Base-by-base conservation (phyloP, 2,329 filamentous ascomycete genomes). In the Calonectria multiphialidica region DNA sequence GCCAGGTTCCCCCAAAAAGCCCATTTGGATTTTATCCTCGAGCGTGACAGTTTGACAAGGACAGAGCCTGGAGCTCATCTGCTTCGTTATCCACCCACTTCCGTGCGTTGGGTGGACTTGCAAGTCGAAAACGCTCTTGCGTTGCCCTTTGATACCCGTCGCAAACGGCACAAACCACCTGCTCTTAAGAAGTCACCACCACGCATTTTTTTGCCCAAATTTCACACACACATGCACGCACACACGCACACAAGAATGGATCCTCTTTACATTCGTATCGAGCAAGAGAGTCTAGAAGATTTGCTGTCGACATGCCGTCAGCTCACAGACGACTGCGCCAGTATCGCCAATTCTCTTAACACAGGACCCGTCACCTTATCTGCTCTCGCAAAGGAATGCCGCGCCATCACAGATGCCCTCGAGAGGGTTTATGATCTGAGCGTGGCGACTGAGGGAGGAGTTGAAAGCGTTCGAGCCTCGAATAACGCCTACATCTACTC, bases 391-490 rank as follows among this genome's bases (percentile, higher is more conserved):
- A 80, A 80, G 57, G 78, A 80, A 62, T 77, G 76, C 55, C 71
- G 76, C 21, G 78, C 78, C 10, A 77, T 80, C 28, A 77, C 78
- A 68, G 70, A 74, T 72, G 78, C 78, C n/a, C 77, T 80, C n/a
- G 68, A 71, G 40, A 77, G 78, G 70, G 70, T 80, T 40, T 70
- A 75, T 68, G 77, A 80, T 55, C 78, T 80, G 15, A 78, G 77
- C 35, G 70, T 73, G 62, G 63, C 72, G 35, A 72, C 73, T 28
- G 74, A 78, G 30, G 75, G 68, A n/a, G 72, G 74, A 33, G 57
- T 67, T 35, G 75, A 76, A 18, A 62, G 62, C 18, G 72, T 78
- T 37, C 72, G 73, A n/a, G 78, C 78, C 9, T 76, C 76, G 28
- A 80, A 77, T 23, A 80, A 80, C 49, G 70, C 73, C 49, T 80